Conservation (phyloP, 768 basidiomycete species). For the Mycena haematopus region DNA sequence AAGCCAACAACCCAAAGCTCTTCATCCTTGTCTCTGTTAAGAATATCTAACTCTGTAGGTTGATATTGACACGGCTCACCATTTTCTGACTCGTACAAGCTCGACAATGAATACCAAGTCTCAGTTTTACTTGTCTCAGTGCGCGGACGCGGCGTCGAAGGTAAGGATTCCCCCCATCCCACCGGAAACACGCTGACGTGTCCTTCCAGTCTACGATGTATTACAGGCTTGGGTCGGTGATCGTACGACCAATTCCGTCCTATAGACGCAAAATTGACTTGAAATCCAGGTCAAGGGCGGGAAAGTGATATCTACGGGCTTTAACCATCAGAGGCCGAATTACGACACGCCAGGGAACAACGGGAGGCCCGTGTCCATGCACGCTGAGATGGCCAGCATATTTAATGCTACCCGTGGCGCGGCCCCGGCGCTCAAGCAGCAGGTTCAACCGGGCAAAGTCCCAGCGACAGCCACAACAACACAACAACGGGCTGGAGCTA, state of each 20-base stretch:
- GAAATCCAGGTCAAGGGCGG: constrained; percentile 56
- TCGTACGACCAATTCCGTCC: constrained; percentile 24
- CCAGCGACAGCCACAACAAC: constrained; percentile 17
- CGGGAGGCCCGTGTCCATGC: constrained; percentile 53
- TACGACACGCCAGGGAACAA: constrained; percentile 53
- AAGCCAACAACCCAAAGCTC: constrained; percentile 15
- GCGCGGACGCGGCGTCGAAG: constrained; percentile 54
- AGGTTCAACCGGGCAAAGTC: constrained; percentile 49
- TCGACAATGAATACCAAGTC: constrained; percentile 49
- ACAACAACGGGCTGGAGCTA: constrained; percentile 27
- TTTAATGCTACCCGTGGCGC: constrained; percentile 55
- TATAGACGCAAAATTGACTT: not conserved
- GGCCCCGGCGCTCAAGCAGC: constrained; percentile 60
- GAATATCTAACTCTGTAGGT: constrained; percentile 36
- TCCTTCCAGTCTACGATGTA: constrained; percentile 47
- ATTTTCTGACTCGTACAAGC: constrained; percentile 1
- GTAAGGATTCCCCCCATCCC: constrained; percentile 18
- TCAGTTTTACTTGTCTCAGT: constrained; percentile 58
- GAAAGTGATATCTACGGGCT: constrained; percentile 57
- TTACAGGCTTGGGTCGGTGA: constrained; percentile 53
- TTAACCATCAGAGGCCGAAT: constrained; percentile 61
- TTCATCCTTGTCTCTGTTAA: constrained; percentile 13
- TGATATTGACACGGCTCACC: constrained; percentile 22
- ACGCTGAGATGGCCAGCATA: constrained; percentile 68
- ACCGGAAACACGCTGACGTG: not conserved